Base-by-base conservation (phyloP, 2,329 filamentous ascomycete species). In the Chalaropsis thielavioides region DNA sequence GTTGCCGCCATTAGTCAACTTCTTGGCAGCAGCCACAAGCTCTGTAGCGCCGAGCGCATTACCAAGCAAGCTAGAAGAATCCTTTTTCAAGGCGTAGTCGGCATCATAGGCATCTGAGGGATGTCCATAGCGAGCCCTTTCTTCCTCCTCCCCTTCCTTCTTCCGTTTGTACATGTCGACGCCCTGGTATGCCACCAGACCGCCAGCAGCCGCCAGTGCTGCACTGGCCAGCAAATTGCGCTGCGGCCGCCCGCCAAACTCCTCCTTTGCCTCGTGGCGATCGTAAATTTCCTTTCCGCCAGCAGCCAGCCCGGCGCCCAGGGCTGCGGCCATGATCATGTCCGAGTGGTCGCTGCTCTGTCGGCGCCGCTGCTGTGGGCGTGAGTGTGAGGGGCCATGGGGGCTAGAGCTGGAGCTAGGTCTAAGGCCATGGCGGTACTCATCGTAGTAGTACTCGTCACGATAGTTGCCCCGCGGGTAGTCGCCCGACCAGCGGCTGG, bases 251-350 rank as follows among this genome's bases (percentile, higher is more conserved):
- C 81, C 76, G 63, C 69, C 70, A 64, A 78, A 76, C 2, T 81
- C 77, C 64, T 79, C 72, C 69, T 78, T 80, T 68, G 79, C 82
- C 70, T 86, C 81, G 69, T 76, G 80, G 67, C 84, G 83, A 70
- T 87, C 84, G 72, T 80, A 87, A 3, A 86, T 73, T 71, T 87
- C 84, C 74, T 87, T 87, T 62, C 82, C 82, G 62, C 83, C 84
- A 10, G 83, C 81, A n/a, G 83, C 81, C 24, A 87, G 74, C 40
- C 84, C 82, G 63, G 84, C 84, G 51, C 84, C 84, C 43, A 82
- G 81, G 41, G 86, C 79, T n/a, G 83, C 84, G 24, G 84, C 84
- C 59, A 86, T 78, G 68, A 87, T 84, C 74, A 86, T 85, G 69
- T 87, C 80, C 70, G 86, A 82, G 74, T 85, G 82, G 67, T 79